Evolutionary conservation across 495 filamentous ascomycete genomes (phyloP), one percentile per base, ranked within the genome.

Genomic region (Aspergillus haitiensis): DNA sequence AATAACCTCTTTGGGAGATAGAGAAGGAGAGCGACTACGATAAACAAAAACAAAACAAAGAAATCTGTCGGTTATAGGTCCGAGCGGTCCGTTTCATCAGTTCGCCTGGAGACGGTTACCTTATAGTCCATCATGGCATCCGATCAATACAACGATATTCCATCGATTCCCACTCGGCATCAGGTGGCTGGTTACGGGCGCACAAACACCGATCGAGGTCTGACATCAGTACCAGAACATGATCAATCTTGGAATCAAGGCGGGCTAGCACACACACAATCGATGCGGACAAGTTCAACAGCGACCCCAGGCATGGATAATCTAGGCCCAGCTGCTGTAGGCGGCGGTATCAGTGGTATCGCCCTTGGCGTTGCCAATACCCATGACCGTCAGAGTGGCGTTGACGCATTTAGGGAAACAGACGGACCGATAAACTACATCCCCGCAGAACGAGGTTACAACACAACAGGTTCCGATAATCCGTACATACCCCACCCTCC

Each of bases 301-400:
- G 80, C 84, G 44, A 91, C 89, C 7, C 90, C 89, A 5, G 89
- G 88, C 9, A 81, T 83, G 39, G 90, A 92, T 71, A 92, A 93
- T 67, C 82, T 91, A 54, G 83, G 89, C 47, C 83, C 86, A 31
- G 72, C 78, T 44, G 89, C 89, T 11, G 82, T 81, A 48, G 90
- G 90, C 55, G 90, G 90, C 33, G 90, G 90, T 31, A 88, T 93
- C 69, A 82, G 88, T 15, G 89, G 88, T 31, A 86, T 93, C 56
- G 89, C 90, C 49, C 75, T 86, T 62, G 89, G 82, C 50, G 84
- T 92, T 57, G 90, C 89, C 6, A 89, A 89, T 55, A 81, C 80
- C 33, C 84, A 91, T 73, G 81, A 86, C 61, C 76, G 89, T 59
- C 82, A 90, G 62, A 90, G 88, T 73, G 90, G 88, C 12, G 58